Conservation (phyloP, 2,329 filamentous ascomycete species). For the Trichophyton simii region DNA sequence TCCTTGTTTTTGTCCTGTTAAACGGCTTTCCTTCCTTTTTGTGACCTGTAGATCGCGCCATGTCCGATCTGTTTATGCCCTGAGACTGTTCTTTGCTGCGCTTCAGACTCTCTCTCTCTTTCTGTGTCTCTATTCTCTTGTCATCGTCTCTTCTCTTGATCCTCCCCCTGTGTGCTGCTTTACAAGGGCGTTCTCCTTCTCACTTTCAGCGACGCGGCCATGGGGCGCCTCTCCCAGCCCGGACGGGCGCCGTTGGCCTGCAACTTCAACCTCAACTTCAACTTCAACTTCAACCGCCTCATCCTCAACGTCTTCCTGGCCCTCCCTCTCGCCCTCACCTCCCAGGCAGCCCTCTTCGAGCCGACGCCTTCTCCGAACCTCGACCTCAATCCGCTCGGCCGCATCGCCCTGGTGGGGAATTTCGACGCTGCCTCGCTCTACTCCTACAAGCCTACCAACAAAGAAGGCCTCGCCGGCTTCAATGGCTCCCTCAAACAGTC, state of each 20-base stretch:
- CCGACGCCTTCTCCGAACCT: slow-evolving; percentile 35
- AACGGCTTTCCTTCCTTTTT: slow-evolving; percentile 1
- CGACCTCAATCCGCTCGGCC: slow-evolving; percentile 64
- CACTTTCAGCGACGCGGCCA: background rate
- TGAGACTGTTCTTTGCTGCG: background rate
- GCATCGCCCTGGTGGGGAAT: slow-evolving; percentile 74
- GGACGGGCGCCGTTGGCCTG: slow-evolving; percentile 3
- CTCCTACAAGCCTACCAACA: slow-evolving; percentile 66
- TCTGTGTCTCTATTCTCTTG: background rate
- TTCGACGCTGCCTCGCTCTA: slow-evolving; percentile 88
- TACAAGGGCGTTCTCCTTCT: too few species aligned
- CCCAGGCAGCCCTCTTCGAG: slow-evolving; percentile 26
- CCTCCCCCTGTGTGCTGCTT: too few species aligned
- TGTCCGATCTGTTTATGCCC: background rate
- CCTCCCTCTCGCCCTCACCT: slow-evolving; percentile 11
- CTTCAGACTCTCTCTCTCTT: too few species aligned
- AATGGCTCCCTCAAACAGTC: slow-evolving; percentile 49
- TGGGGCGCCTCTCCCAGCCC: slow-evolving; percentile 18
- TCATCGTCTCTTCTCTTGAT: background rate
- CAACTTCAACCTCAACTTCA: background rate
- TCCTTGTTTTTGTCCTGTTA: slow-evolving; percentile 16
- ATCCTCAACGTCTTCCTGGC: background rate
- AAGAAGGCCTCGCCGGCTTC: slow-evolving; percentile 33
- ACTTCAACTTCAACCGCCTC: background rate
- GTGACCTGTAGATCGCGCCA: background rate